A percentile compares a stretch with the other conserved stretches of the same genome.
Conservation (phyloP, 2,329 filamentous ascomycete species). For the Cordyceps cateniannulata region DNA sequence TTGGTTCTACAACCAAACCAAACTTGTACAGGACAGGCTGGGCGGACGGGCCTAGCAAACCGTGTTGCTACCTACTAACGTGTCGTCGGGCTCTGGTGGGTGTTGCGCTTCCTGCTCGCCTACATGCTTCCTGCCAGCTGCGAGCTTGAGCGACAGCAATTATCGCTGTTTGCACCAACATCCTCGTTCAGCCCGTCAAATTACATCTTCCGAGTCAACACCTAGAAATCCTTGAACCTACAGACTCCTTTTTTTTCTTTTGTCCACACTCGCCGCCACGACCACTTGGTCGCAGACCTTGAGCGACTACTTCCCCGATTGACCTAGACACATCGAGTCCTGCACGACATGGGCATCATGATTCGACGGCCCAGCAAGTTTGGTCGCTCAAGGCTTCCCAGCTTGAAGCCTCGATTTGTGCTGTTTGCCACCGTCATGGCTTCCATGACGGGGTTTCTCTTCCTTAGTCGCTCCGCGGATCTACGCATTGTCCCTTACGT, state of each 20-base stretch:
- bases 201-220: not conserved
- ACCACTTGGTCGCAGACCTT: not conserved
- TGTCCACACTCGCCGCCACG: not conserved
- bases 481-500: constrained; percentile 26
- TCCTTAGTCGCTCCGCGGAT: constrained; percentile 26
- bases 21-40: not conserved
- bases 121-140: constrained; percentile 8
- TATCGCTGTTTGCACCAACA: constrained; percentile 3
- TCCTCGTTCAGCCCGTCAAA: not conserved
- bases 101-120: not conserved
- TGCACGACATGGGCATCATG: constrained; percentile 24
- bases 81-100: not conserved
- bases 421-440: constrained; percentile 34
- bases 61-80: no score
- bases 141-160: constrained; percentile 2
- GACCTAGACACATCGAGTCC: not conserved
- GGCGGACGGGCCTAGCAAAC: not conserved
- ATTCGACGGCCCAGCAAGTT: constrained; percentile 21
- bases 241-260: not conserved
- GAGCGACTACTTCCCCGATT: not conserved
- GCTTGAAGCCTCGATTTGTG: constrained; percentile 36
- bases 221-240: not conserved
- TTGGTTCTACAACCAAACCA: not conserved
- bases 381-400: constrained; percentile 24
- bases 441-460: constrained; percentile 38